Percentiles rank a stretch among this genome's conserved stretches.
Conservation (phyloP, 768 basidiomycete genomes). For the Pleurotus djamor region DNA sequence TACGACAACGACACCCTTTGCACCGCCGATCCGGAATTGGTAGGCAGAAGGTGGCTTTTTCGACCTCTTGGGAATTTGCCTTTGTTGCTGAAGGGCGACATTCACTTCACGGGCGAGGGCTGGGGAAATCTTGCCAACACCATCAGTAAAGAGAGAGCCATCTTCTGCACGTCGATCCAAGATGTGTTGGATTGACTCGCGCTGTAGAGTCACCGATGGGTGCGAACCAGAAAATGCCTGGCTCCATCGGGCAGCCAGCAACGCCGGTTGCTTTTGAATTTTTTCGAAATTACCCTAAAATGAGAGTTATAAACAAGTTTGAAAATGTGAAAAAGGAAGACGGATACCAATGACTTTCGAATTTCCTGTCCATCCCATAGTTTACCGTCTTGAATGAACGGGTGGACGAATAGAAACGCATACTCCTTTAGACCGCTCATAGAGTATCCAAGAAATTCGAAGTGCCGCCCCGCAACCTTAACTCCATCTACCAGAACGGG, state of each 20-base stretch:
- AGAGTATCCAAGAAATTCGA: slow-evolving; percentile 49
- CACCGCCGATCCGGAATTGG: slow-evolving; percentile 44
- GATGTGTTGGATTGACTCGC: slow-evolving; percentile 27
- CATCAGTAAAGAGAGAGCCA: slow-evolving; percentile 44
- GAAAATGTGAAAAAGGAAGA: slow-evolving; percentile 2
- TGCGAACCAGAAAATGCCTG: slow-evolving; percentile 55
- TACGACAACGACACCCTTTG: slow-evolving; percentile 46
- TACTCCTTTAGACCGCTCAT: slow-evolving; percentile 51
- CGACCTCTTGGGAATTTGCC: slow-evolving; percentile 15
- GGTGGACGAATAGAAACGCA: slow-evolving; percentile 45
- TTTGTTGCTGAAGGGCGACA: slow-evolving; percentile 25
- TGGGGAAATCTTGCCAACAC: slow-evolving; percentile 43
- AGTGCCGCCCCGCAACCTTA: slow-evolving; percentile 38
- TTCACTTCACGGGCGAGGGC: slow-evolving; percentile 32
- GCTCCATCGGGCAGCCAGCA: slow-evolving; percentile 48
- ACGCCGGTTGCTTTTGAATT: slow-evolving; percentile 36
- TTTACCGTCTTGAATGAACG: slow-evolving; percentile 26
- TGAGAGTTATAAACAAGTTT: too few relatives aligned
- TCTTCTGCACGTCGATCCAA: slow-evolving; percentile 24
- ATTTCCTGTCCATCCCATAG: slow-evolving; percentile 22
- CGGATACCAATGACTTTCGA: slow-evolving; percentile 26
- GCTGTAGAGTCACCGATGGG: slow-evolving; percentile 34
- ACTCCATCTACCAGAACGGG: slow-evolving; percentile 29
- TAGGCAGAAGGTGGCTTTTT: slow-evolving; percentile 31
- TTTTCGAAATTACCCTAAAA: slow-evolving; percentile 36